Evolutionary conservation across 306 rosid species (phyloP).

Genomic region (Cajanus cajan): DNA sequence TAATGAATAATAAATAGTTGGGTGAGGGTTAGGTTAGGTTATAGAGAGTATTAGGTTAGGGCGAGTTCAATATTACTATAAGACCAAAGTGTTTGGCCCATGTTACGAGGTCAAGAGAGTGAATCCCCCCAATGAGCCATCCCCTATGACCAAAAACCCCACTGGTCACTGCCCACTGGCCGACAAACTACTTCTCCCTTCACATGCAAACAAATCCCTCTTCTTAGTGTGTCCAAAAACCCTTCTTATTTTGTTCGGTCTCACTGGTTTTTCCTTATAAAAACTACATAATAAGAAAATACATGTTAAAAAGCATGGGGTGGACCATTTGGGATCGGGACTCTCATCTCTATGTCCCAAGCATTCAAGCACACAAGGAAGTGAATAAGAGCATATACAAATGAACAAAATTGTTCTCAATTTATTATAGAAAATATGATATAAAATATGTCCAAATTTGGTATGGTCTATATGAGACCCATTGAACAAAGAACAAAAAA

Average conservation of each 20-base stretch:
- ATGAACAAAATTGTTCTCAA: constrained; percentile 50
- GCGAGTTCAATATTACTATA: constrained; percentile 19
- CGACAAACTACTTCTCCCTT: constrained; percentile 49
- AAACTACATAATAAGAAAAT: not conserved
- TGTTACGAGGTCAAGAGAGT: constrained; percentile 59
- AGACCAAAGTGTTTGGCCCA: constrained; percentile 40
- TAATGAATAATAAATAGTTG: constrained; percentile 4
- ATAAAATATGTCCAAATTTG: constrained; percentile 61
- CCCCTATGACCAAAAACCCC: constrained; percentile 37
- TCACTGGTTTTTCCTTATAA: not conserved
- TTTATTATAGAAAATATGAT: constrained; percentile 57
- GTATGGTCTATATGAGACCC: constrained; percentile 52
- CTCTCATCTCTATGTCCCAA: constrained; percentile 22
- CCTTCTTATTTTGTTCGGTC: constrained; percentile 1
- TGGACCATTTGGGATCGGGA: constrained; percentile 32
- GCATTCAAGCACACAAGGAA: constrained; percentile 7
- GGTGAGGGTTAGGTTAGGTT: constrained; percentile 26
- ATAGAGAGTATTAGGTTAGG: constrained; percentile 29
- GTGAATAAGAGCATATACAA: constrained; percentile 20
- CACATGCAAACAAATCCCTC: constrained; percentile 66
- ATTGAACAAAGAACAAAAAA: not conserved
- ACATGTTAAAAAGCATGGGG: not conserved
- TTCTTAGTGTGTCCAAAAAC: not conserved
- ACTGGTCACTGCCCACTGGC: no score
- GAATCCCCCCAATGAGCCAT: constrained; percentile 32